A percentile compares a stretch with the other conserved stretches of the same genome.
Evolutionary conservation across 106 monocot species (phyloP).

Genomic region (Allium fistulosum): DNA sequence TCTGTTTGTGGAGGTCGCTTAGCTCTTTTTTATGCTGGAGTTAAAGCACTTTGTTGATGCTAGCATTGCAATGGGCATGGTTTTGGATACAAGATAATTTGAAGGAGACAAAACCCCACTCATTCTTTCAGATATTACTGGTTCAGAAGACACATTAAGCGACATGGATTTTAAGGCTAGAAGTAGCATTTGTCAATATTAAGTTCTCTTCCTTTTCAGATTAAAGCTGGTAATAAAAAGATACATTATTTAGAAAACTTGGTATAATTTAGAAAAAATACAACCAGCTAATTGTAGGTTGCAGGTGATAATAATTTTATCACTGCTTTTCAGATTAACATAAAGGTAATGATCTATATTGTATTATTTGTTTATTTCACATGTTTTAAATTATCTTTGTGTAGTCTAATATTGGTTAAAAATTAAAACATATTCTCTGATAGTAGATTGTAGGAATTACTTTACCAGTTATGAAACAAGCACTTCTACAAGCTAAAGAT

Average conservation of each 20-base stretch:
- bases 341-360: slow-evolving; percentile 51
- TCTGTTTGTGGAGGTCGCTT: slow-evolving; percentile 96
- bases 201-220: background rate
- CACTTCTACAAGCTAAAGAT: slow-evolving; percentile 82
- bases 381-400: no score
- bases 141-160: slow-evolving; percentile 93
- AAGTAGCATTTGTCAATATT: background rate
- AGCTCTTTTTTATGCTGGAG: slow-evolving; percentile 91
- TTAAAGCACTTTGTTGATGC: slow-evolving; percentile 61
- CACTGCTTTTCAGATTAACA: slow-evolving; percentile 97
- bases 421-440: no score
- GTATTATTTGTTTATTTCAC: no score
- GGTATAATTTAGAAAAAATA: background rate
- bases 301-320: slow-evolving; percentile 91
- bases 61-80: slow-evolving; percentile 98
- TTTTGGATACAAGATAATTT: slow-evolving; percentile 89
- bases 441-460: slow-evolving; percentile 79
- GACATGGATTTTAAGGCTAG: slow-evolving; percentile 96
- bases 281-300: slow-evolving; percentile 39
- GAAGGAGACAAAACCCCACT: slow-evolving; percentile 90
- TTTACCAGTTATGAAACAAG: slow-evolving; percentile 79
- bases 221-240: no score
- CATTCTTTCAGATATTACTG: slow-evolving; percentile 93
- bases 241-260: background rate
- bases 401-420: no score